Evolutionary conservation across 257 asterid genomes (phyloP).

Genomic region (Datura wrightii): DNA sequence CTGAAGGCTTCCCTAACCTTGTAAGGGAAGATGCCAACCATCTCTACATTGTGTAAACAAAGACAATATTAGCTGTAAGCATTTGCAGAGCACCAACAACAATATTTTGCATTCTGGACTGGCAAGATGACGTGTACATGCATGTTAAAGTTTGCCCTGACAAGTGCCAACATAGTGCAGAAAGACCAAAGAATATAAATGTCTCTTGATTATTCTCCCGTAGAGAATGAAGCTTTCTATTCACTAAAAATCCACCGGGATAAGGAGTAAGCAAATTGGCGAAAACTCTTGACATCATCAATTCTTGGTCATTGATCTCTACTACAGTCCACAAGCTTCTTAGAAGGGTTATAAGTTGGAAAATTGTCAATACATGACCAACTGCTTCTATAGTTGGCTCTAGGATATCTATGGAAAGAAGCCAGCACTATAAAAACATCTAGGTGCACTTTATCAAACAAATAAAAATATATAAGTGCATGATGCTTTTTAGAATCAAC

Average conservation of each 20-base stretch:
- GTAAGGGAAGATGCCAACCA: background rate
- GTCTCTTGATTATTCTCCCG: background rate
- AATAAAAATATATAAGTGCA: background rate
- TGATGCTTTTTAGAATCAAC: background rate
- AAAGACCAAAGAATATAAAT: background rate
- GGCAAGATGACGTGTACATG: background rate
- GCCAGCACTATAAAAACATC: background rate
- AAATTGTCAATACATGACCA: background rate
- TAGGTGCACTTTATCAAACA: background rate
- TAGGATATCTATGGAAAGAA: background rate
- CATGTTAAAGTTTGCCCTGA: conserved; percentile 8
- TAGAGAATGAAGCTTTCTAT: background rate
- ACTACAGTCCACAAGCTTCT: background rate
- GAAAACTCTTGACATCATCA: background rate
- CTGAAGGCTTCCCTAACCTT: background rate
- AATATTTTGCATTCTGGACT: conserved; percentile 20
- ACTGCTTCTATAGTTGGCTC: background rate
- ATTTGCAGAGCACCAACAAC: background rate
- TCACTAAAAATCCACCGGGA: background rate
- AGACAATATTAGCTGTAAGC: background rate
- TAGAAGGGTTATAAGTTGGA: background rate
- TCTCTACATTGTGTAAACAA: background rate
- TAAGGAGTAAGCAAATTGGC: background rate
- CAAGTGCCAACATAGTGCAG: background rate
- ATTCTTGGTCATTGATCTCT: background rate